Base-by-base conservation (phyloP, 75 land plant species). In the Ceratopteris richardii region DNA sequence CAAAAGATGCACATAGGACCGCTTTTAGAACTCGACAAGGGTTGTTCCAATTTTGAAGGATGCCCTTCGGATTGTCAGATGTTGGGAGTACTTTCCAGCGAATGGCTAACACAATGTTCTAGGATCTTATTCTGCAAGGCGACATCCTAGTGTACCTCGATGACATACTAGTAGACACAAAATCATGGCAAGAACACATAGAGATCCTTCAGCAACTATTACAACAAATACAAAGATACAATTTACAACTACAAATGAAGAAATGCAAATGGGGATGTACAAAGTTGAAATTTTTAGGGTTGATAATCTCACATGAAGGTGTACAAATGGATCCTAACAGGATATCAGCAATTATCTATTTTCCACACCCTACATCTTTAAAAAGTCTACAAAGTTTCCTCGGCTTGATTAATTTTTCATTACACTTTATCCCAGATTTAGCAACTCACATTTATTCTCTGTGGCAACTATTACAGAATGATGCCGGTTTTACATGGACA, bases 31-130 rank as follows among this genome's bases (percentile, higher is more conserved):
- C 42, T 14, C 42, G 12, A 40, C 42, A 9, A 40, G 42, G 42
- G 12, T 40, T 40, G 42, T 40, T 9, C 14, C 12, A 40, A 40
- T 40, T 40, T 40, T 9, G 12, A 40, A 9, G 42, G 12, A 40
- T 40, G 42, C 42, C 42, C 9, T 40, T 40, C 14, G 42, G 42
- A 9, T 14, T 40, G 9, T 40, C 42, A 40, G 42, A 40, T 40
- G 42, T 40, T 14, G 42, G 42, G 14, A 40, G 42, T 40, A 40
- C 42, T 40, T 40, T 40, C 42, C 42, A 40, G 42, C 42, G 42
- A 9, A 40, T 14, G 9, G 14, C 42, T 40, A 40, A 40, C 42
- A 9, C 9, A 9, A 14, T 40, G 9, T 40, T 40, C 14, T 14
- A 40, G 9, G 42, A 40, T 14, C 42, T 40, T 40, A 40, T 40